Conservation (phyloP, 2,329 filamentous ascomycete species). For the Aspergillus arachidicola region DNA sequence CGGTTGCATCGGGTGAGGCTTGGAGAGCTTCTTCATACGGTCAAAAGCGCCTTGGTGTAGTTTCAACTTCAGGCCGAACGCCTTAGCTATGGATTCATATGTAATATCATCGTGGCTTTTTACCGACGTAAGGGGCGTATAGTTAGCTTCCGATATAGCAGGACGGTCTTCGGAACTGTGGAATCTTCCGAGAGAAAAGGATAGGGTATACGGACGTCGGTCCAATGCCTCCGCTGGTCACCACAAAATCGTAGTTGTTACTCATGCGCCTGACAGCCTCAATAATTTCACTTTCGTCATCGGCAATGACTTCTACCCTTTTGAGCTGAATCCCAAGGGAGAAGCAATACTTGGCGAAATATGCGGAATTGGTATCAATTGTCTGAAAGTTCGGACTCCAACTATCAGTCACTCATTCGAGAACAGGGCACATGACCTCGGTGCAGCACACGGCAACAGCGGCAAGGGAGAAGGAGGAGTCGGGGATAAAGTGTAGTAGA, state of each 20-base stretch:
- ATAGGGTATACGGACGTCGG: conserved; percentile 69
- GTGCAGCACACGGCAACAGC: not conserved
- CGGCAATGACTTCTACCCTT: conserved; percentile 87
- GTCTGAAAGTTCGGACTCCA: conserved; percentile 47
- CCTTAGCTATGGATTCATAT: conserved; percentile 89
- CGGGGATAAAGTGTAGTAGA: not conserved
- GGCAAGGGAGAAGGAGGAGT: not conserved
- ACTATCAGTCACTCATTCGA: not conserved
- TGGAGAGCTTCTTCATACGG: conserved; percentile 81
- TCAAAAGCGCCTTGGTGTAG: conserved; percentile 76
- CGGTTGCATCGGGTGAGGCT: conserved; percentile 70
- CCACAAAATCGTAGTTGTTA: conserved; percentile 85
- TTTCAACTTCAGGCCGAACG: conserved; percentile 74
- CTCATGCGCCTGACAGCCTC: conserved; percentile 89
- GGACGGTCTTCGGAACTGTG: not conserved
- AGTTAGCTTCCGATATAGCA: conserved; percentile 10
- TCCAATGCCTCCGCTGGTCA: conserved; percentile 93
- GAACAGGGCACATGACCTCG: not conserved
- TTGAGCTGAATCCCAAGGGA: conserved; percentile 70
- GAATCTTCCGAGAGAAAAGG: not conserved
- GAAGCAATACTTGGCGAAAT: conserved; percentile 68
- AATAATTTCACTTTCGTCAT: conserved; percentile 87
- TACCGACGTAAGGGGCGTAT: conserved; percentile 8
- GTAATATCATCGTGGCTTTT: conserved; percentile 93
- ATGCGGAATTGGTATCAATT: conserved; percentile 67